Base-by-base conservation (phyloP, 2,329 filamentous ascomycete genomes). In the Diplodia sapinea region DNA sequence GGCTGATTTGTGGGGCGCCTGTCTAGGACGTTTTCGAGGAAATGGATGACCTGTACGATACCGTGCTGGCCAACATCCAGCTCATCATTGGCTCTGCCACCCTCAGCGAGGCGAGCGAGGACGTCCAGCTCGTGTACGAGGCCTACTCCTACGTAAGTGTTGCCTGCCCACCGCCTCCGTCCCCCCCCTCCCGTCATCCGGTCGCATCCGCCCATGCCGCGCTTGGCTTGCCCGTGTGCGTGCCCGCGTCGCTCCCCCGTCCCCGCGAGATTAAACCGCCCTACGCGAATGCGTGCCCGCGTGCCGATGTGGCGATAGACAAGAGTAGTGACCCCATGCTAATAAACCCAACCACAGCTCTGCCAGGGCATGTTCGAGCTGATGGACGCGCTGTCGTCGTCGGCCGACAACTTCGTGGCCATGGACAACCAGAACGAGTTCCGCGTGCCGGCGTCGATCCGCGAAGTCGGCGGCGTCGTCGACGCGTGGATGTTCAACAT, bases 401-500 rank as follows among this genome's bases (percentile, higher is more conserved):
- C 50, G 11, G 66, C 66, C 47, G 26, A 31, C 36, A 55, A 36
- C 33, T 68, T 68, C 50, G 49, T 66, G 40, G 4, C n/a, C 8
- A 20, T 65, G 12, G 64, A 68, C 62, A 43, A 49, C 11, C 66
- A 65, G 49, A 68, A 68, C 62, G 66, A 65, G 59, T 65, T 68
- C 66, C 66, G 66, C 23, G 55, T 68, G 36, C 66, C 66, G 26
- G 66, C 66, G 33, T 43, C 66, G 23, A 51, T 68, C 51, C 66
- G 66, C 50, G 59, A 68, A 47, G 57, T 68, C 8, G 55, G 64
- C 59, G 66, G 66, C 33, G 66, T 68, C 36, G 31, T 68, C 40
- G 66, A 68, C 62, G 66, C 62, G 20, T 54, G 66, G 51, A 61
- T 68, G 47, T 68, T 68, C 66, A 68, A 68, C 64, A 55, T 68